These are phyloP conservation scores for Geosmithia putterillii DNA, from an alignment of 2,329 filamentous ascomycete species.

Conservation along the genomic window DNA sequence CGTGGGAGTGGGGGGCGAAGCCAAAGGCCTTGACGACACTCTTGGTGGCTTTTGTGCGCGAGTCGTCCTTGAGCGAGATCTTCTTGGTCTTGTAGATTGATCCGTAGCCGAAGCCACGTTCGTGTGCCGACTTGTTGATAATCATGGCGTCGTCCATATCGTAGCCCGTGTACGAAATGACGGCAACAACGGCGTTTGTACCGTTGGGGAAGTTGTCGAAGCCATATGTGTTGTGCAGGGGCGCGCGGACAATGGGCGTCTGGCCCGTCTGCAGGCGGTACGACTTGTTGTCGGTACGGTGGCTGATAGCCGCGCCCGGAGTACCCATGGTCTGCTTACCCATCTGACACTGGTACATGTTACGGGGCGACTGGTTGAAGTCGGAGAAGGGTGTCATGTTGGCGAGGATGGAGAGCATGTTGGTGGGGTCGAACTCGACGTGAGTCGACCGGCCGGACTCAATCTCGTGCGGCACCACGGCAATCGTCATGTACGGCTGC, in stretches of 20 bases:
- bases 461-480: constrained; percentile 78
- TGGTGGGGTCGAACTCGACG: constrained; percentile 87
- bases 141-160: constrained; percentile 99
- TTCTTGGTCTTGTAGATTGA: constrained; percentile 98
- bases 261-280: constrained; percentile 93
- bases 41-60: constrained; percentile 51
- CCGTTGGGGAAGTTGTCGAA: constrained; percentile 98
- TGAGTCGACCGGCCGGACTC: constrained; percentile 83
- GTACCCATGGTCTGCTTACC: constrained; percentile 99
- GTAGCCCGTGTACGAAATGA: constrained; percentile 97
- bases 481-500: constrained; percentile 97
- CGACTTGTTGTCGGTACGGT: constrained; percentile 93
- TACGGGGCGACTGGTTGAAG: constrained; percentile 95
- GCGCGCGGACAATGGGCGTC: constrained; percentile 83
- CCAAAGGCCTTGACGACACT: constrained; percentile 77
- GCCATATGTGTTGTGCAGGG: constrained; percentile 89
- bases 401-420: constrained; percentile 93
- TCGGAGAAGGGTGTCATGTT: constrained; percentile 99
- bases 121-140: constrained; percentile 91
- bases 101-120: constrained; percentile 89
- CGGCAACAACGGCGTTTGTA: constrained; percentile 87
- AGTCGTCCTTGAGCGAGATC: constrained; percentile 72
- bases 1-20: constrained; percentile 66
- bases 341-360: constrained; percentile 99
- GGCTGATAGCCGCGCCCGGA: constrained; percentile 68